Evolutionary conservation across 1,139 yeast species (phyloP), one percentile per base, ranked within the genome.

Genomic region (Kodamaea sp.): DNA sequence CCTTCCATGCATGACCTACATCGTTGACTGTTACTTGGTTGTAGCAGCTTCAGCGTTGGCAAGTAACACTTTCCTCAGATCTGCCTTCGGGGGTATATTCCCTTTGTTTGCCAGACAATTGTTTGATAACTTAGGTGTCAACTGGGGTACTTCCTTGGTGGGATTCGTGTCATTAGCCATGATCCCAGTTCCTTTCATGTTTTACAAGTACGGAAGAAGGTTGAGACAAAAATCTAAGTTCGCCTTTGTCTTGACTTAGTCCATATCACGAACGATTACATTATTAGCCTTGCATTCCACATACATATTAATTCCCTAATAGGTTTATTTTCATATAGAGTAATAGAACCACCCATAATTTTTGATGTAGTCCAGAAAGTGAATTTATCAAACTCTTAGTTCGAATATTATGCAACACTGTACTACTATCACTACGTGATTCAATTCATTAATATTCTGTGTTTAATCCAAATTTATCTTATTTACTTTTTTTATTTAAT

Each of bases 31-130:
- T 24, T 89, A 88, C 55, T 68, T 86, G 43, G 57, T 80, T 39
- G 80, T 82, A 52, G 95, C 96, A 4, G 96, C 96, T 4, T 83
- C 95, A 15, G 96, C 96, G 1, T 69, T 89, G 47, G 96, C 97
- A 4, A 96, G 84, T n/a, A 87, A 87, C 55, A 80, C 96, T 0
- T 80, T 89, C 51, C 57, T 83, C 44, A 76, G 89, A 68, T 78
- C 87, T 2, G 61, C 70, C 11, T 72, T 73, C 52, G 79, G 78
- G 26, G 78, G 74, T 28, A 70, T 65, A 5, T 67, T 73, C 57
- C 73, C 80, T 24, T 66, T 73, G 38, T 64, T 65, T 50, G 76
- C 82, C 3, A 63, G 70, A 18, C 83, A 73, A 55, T 80, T 89
- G 96, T 87, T 88, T 60, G 59, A 67, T 11, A 74, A 73, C 46